Evolutionary conservation across 768 basidiomycete species (phyloP).

Genomic region (Austroboletus festivus): DNA sequence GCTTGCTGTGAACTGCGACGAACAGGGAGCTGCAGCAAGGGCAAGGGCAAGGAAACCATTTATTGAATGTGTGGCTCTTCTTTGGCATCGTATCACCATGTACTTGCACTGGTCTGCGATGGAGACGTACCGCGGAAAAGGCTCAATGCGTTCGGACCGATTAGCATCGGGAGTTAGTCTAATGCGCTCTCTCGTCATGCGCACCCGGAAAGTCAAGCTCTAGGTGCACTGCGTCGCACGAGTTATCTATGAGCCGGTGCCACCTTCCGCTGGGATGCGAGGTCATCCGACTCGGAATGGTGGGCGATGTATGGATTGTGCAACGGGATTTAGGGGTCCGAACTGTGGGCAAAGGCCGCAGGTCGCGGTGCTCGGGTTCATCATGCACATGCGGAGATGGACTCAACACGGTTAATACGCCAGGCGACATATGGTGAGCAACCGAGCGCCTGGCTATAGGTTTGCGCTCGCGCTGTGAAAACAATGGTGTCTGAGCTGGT

Average conservation of each 20-base stretch:
- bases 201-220: background rate
- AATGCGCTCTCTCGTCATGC: slow-evolving; percentile 1
- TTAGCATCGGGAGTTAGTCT: slow-evolving; percentile 17
- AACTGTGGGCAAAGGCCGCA: background rate
- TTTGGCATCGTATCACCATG: too few species aligned
- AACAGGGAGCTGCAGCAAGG: too few species aligned
- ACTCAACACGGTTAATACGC: slow-evolving; percentile 14
- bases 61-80: background rate
- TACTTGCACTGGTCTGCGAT: too few species aligned
- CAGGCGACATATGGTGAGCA: background rate
- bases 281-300: background rate
- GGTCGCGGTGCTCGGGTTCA: background rate
- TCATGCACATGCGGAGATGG: slow-evolving; percentile 1
- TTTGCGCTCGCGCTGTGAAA: too few species aligned
- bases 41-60: background rate
- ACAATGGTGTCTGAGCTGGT: too few species aligned
- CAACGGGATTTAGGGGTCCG: background rate
- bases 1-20: background rate
- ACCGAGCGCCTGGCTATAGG: background rate
- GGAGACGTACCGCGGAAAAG: slow-evolving; percentile 24
- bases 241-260: background rate
- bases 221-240: background rate
- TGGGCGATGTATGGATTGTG: too few species aligned
- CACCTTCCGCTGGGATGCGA: too few species aligned
- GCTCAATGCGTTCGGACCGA: slow-evolving; percentile 19